Evolutionary conservation across 805 yeast species (phyloP).

Genomic region (Yarrowia porcina): DNA sequence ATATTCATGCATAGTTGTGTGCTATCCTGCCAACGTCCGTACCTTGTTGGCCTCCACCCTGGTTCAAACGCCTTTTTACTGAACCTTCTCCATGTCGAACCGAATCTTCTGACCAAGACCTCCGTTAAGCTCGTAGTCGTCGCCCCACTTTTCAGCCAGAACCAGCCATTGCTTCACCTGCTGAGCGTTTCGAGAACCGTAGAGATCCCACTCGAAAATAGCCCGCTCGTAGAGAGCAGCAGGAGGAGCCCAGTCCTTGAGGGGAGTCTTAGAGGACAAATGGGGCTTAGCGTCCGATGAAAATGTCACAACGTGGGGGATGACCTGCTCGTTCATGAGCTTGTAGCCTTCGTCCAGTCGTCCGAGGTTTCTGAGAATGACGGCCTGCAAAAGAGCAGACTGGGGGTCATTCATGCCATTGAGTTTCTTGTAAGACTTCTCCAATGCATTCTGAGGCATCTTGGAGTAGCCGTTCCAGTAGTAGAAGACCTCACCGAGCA

Average conservation of each 20-base stretch:
- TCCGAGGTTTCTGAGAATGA: conserved; percentile 43
- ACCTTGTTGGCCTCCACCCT: conserved; percentile 5
- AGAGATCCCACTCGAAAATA: conserved; percentile 68
- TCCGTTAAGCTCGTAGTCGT: conserved; percentile 71
- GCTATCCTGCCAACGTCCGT: background rate
- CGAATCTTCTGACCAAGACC: conserved; percentile 21
- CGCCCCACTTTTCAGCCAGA: conserved; percentile 69
- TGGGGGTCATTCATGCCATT: conserved; percentile 43
- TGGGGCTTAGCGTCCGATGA: conserved; percentile 34
- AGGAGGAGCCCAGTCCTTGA: conserved; percentile 85
- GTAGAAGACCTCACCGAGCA: conserved; percentile 76
- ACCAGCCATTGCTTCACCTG: conserved; percentile 63
- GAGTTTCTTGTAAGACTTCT: conserved; percentile 51
- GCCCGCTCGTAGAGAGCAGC: conserved; percentile 82
- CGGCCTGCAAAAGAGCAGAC: conserved; percentile 52
- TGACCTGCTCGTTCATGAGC: conserved; percentile 53
- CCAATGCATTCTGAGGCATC: conserved; percentile 63
- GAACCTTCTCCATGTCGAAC: conserved; percentile 22
- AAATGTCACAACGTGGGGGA: conserved; percentile 44
- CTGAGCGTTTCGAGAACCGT: conserved; percentile 49
- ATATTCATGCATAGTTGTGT: conserved; percentile 16
- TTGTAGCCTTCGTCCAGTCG: conserved; percentile 54
- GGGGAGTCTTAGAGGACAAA: conserved; percentile 41
- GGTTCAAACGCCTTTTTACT: background rate
- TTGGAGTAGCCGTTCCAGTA: conserved; percentile 91